Base-by-base conservation (phyloP, 2,329 filamentous ascomycete species). In the Pestalotiopsis sp. region DNA sequence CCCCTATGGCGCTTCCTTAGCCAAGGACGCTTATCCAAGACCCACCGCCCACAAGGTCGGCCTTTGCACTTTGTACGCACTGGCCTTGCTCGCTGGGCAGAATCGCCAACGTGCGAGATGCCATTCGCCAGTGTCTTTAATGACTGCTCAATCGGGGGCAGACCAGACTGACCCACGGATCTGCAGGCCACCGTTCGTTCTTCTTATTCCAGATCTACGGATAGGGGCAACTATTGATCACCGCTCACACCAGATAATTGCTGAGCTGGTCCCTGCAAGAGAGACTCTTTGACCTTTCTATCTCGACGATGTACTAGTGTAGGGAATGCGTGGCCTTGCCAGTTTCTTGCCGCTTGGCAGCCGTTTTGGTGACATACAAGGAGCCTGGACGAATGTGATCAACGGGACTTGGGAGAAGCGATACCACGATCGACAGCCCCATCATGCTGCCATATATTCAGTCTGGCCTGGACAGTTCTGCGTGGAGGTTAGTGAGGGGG, bases 161-260 rank as follows among this genome's bases (percentile, higher is more conserved):
- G 13, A 41, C 27, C n/a, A 39, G 4, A 36, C 27, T 17, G n/a
- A 14, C 27, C 57, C 57, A 59, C 57, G 3, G 57, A 59, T 59
- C 57, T 59, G 57, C 57, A 59, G 23, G 23, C 57, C 23, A 27
- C 23, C 23, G 57, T 52, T 52, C 14, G 45, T 52, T 52, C 45
- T 52, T 52, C 20, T n/a, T 52, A 52, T 52, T 27, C 57, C 57
- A 59, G 57, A 59, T 59, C 57, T 59, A 59, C 57, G 57, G 57
- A 59, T 59, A 59, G 57, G 57, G 57, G 57, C 57, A 36, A 59
- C 25, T 36, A 59, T 27, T 59, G 23, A 36, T 27, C 57, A 59
- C 57, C 57, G 45, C 45, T 52, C 45, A 20, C 45, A 9, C 45
- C 45, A 52, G 45, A 20, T 20, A 20, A 52, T 20, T 52, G 45